Base-by-base conservation (phyloP, 192 early-diverging fungal genomes). In the Spinellus fusiger region DNA sequence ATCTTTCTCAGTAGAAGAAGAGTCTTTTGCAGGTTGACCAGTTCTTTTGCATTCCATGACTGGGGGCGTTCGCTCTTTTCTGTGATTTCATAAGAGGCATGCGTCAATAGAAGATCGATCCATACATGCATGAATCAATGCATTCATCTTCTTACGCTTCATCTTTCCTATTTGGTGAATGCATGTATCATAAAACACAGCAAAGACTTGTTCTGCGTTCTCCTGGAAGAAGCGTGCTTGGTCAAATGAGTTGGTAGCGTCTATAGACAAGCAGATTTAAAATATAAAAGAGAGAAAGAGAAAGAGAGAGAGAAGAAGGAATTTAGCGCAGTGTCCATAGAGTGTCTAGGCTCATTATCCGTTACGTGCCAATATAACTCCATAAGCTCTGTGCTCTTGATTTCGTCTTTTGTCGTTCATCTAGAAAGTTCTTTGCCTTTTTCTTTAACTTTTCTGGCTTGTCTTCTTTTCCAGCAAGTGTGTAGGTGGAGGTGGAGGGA, bases 151-250 rank as follows among this genome's bases (percentile, higher is more conserved):
- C 75, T 64, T 74, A 87, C 86, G 76, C 75, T 83, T 87, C 15
- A 91, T 86, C 57, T 91, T 92, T 32, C 89, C 88, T 16, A 86
- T 74, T 59, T 89, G 86, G 40, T 82, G 74, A 56, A 74, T 79
- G 62, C 84, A 88, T 18, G 74, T 74, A 33, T 93, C 90, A 52
- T 65, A 70, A 29, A 86, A 76, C 35, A 93, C 89, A 5, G 62
- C 60, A 61, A 87, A 90, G 3, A 92, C 78, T 32, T 81, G 77
- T 22, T 81, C 79, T 31, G 81, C 84, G 76, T 93, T 75, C 12
- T 89, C 86, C 65, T 86, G 81, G 65, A 90, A 90, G 72, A 92
- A 90, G 66, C 80, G 84, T 31, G 77, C 73, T 63, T 91, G 85
- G 46, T 92, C 89, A 59, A 81, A 80, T 34, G 83, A 83, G 35